Conservation (phyloP, 2,329 filamentous ascomycete species). For the Dothideomycetes sp. region DNA sequence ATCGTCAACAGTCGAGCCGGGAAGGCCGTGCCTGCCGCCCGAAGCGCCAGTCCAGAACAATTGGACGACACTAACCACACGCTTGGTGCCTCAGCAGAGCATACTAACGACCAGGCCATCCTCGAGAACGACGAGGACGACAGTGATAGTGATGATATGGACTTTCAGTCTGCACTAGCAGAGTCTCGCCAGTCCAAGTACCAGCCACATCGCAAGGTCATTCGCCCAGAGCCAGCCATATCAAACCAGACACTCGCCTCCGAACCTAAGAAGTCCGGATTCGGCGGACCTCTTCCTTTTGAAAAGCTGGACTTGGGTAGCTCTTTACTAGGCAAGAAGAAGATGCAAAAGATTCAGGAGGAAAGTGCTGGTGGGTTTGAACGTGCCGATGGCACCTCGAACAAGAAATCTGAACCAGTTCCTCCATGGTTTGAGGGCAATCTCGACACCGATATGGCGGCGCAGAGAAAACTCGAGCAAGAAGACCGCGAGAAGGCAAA, state of each 20-base stretch:
- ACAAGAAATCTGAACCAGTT: conserved; percentile 46
- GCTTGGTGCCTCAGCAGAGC: not conserved
- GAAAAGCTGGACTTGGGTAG: conserved; percentile 65
- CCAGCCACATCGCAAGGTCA: conserved; percentile 5
- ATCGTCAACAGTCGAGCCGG: conserved; percentile 64
- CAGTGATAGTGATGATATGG: conserved; percentile 63
- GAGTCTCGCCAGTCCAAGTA: conserved; percentile 47
- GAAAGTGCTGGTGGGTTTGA: conserved; percentile 57
- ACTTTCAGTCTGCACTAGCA: conserved; percentile 65
- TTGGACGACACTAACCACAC: conserved; percentile 16
- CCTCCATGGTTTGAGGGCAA: conserved; percentile 63
- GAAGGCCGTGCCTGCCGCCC: conserved; percentile 37
- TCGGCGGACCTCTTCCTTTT: conserved; percentile 79
- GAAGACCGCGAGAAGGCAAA: conserved; percentile 46
- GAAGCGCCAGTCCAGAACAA: not conserved
- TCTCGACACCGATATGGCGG: conserved; percentile 48
- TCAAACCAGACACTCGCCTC: conserved; percentile 13
- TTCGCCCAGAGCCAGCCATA: conserved; percentile 6
- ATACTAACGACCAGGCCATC: not conserved
- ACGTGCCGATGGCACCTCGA: conserved; percentile 30
- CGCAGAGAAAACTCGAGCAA: conserved; percentile 26
- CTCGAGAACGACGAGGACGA: conserved; percentile 28
- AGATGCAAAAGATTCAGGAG: conserved; percentile 40
- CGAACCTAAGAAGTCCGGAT: conserved; percentile 26
- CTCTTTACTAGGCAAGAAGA: conserved; percentile 42